These are phyloP conservation scores for Carex myosuroides DNA, from an alignment of 176 grass and related monocot species.

Conservation along the genomic window DNA sequence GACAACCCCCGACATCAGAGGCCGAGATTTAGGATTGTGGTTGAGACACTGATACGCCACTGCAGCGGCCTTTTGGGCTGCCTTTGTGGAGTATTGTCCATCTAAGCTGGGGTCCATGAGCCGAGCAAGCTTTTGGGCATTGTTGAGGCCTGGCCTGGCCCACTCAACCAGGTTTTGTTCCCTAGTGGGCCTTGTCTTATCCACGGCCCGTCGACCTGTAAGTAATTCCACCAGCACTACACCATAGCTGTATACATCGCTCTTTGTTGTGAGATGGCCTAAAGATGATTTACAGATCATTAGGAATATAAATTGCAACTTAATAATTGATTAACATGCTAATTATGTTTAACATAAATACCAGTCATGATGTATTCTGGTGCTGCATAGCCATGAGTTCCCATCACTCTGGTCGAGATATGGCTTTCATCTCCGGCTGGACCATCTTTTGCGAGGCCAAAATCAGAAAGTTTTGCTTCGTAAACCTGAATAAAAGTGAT, in stretches of 20 bases:
- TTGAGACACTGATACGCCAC: conserved; percentile 58
- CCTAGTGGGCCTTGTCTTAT: conserved; percentile 50
- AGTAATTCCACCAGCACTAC: conserved; percentile 71
- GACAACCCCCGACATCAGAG: conserved; percentile 66
- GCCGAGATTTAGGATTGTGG: conserved; percentile 56
- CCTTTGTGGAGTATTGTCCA: conserved; percentile 49
- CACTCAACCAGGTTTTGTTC: conserved; percentile 78
- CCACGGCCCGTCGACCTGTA: conserved; percentile 52
- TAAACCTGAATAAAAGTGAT: conserved; percentile 35
- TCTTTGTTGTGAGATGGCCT: conserved; percentile 78
- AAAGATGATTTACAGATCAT: neutral
- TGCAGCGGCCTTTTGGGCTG: conserved; percentile 42
- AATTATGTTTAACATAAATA: neutral
- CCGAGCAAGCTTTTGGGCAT: conserved; percentile 45
- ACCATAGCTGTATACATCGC: conserved; percentile 74
- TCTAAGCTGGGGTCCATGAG: conserved; percentile 61
- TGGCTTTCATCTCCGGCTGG: conserved; percentile 73
- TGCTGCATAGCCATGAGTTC: conserved; percentile 89
- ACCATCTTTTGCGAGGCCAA: conserved; percentile 86
- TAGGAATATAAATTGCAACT: neutral
- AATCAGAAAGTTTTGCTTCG: conserved; percentile 83
- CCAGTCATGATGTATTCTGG: conserved; percentile 99
- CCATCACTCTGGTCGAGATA: conserved; percentile 85
- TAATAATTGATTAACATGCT: neutral
- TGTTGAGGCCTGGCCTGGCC: conserved; percentile 56